A percentile compares a stretch with the other conserved stretches of the same genome.
These are phyloP conservation scores for Conticribra weissflogii DNA, from an alignment of 108 stramenopile genomes.

Conservation along the genomic window DNA sequence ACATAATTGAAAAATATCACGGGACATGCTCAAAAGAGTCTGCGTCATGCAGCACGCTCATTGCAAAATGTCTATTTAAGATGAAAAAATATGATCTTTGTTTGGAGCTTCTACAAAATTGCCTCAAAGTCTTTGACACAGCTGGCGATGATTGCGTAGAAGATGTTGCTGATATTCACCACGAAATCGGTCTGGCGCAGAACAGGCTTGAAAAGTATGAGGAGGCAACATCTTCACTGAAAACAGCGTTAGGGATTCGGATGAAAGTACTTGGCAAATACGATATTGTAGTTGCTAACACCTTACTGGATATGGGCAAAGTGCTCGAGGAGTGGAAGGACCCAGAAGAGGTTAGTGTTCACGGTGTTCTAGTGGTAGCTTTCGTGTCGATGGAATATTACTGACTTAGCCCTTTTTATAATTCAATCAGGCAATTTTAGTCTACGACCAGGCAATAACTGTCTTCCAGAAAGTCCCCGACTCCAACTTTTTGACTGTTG, in stretches of 20 bases:
- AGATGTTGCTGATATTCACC: slow-evolving; percentile 35
- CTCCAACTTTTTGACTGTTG: slow-evolving; percentile 18
- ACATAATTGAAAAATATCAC: slow-evolving; percentile 23
- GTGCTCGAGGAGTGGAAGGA: slow-evolving; percentile 40
- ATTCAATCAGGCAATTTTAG: slow-evolving; percentile 28
- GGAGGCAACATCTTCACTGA: slow-evolving; percentile 35
- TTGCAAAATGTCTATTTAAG: slow-evolving; percentile 20
- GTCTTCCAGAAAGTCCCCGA: slow-evolving; percentile 26
- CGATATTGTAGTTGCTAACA: slow-evolving; percentile 38
- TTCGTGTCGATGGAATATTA: background rate
- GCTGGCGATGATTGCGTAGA: slow-evolving; percentile 19
- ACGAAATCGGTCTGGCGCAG: slow-evolving; percentile 37
- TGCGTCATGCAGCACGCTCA: slow-evolving; percentile 12
- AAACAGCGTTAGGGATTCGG: slow-evolving; percentile 41
- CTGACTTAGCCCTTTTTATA: background rate
- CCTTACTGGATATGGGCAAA: slow-evolving; percentile 40
- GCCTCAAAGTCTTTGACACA: slow-evolving; percentile 20
- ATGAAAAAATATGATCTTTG: slow-evolving; percentile 34
- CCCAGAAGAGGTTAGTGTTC: slow-evolving; percentile 37
- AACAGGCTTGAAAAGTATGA: slow-evolving; percentile 41
- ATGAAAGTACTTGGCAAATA: slow-evolving; percentile 32
- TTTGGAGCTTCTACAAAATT: slow-evolving; percentile 12
- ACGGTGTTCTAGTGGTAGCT: background rate
- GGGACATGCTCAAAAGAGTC: slow-evolving; percentile 23
- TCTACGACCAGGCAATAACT: slow-evolving; percentile 41